Conservation (phyloP, 805 yeast genomes). For the Wickerhamomyces ciferrii region DNA sequence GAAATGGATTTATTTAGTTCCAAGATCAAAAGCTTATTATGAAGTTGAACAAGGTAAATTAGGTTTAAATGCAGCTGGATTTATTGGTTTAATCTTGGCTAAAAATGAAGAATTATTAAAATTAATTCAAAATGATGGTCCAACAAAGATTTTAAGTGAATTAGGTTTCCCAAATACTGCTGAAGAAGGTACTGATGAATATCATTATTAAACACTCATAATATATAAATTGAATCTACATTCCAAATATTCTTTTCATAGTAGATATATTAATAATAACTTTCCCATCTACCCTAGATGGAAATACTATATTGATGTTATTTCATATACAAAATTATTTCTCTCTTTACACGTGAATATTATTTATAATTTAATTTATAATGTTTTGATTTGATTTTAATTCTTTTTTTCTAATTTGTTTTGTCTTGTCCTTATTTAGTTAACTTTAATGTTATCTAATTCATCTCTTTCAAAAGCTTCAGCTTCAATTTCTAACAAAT, state of each 20-base stretch:
- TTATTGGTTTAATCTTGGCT: constrained; percentile 72
- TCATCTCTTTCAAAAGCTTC: constrained; percentile 84
- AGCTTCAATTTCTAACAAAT: constrained; percentile 90
- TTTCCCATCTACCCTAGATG: neutral
- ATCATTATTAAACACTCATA: constrained; percentile 41
- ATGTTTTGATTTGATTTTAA: neutral
- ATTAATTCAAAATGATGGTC: constrained; percentile 40
- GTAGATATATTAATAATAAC: neutral
- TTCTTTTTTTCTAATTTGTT: neutral
- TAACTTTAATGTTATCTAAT: constrained; percentile 64
- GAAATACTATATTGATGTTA: neutral
- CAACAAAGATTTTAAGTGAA: constrained; percentile 45
- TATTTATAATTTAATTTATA: neutral
- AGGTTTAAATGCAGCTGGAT: constrained; percentile 79
- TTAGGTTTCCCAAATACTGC: constrained; percentile 65
- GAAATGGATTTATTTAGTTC: constrained; percentile 82
- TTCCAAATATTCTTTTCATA: too few relatives aligned
- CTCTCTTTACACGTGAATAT: neutral
- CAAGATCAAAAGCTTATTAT: constrained; percentile 58
- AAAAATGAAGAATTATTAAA: constrained; percentile 55
- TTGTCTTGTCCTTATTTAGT: neutral
- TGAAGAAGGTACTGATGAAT: constrained; percentile 53
- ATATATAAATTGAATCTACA: neutral
- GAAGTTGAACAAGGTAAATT: constrained; percentile 21
- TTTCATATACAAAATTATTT: neutral